phyloP scores from a whole-genome alignment of 1,139 yeast genomes.

The Candida glucosophila region DNA sequence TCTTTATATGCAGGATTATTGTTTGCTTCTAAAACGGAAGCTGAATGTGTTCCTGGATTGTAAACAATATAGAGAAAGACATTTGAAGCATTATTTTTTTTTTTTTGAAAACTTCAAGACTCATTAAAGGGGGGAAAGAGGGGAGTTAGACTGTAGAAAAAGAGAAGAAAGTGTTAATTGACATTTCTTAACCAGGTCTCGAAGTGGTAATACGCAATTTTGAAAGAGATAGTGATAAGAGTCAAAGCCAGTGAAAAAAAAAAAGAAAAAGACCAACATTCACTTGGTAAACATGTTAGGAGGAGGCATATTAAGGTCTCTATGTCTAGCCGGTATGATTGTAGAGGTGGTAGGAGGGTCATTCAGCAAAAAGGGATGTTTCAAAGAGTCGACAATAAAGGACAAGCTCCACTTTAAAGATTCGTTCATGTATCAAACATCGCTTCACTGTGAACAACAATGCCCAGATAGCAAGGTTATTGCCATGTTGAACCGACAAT shows the following conservation, averaged over 20 bases:
- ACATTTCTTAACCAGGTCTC: too few species aligned
- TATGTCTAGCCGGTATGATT: constrained; percentile 1
- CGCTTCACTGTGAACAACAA: constrained; percentile 38
- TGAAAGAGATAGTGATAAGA: background rate
- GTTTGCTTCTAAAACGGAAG: too few species aligned
- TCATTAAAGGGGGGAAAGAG: too few species aligned
- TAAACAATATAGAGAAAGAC: too few species aligned
- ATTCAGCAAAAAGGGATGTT: constrained; percentile 30
- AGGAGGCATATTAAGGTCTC: constrained; percentile 2
- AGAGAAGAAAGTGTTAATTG: too few species aligned
- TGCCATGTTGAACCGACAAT: constrained; percentile 44
- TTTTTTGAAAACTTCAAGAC: too few species aligned
- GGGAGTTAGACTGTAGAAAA: too few species aligned
- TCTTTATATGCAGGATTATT: too few species aligned
- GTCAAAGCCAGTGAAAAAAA: background rate
- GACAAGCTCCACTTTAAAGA: constrained; percentile 17
- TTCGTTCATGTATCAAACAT: constrained; percentile 39
- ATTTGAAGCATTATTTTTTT: too few species aligned
- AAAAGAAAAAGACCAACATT: constrained; percentile 1
- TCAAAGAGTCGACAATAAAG: constrained; percentile 14
- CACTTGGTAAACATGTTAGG: constrained; percentile 1
- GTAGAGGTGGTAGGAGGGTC: constrained; percentile 4
- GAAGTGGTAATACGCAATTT: too few species aligned
- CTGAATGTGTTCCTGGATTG: too few species aligned
- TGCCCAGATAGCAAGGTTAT: constrained; percentile 42